A percentile compares a stretch with the other conserved stretches of the same genome.
Conservation (phyloP, 2,329 filamentous ascomycete genomes). For the Aspergillus versicolor region DNA sequence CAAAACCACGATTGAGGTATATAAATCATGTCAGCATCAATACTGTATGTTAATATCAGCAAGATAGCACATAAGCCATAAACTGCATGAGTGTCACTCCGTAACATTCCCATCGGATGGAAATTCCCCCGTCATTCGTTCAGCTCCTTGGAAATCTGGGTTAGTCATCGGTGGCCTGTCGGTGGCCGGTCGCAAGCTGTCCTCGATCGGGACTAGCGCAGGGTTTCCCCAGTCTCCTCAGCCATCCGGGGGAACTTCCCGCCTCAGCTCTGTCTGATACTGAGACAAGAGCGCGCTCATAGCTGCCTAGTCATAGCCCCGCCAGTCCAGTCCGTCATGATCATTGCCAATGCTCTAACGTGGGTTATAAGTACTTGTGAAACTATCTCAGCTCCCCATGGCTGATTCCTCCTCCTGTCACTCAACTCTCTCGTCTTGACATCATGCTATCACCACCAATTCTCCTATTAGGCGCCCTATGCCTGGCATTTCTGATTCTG, state of each 20-base stretch:
- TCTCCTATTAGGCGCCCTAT: conserved; percentile 20
- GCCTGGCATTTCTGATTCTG: conserved; percentile 22
- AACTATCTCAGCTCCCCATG: background rate
- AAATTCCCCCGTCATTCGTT: background rate
- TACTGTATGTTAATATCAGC: background rate
- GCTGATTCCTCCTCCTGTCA: background rate
- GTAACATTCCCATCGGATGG: background rate
- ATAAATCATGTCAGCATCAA: background rate
- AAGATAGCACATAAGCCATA: background rate
- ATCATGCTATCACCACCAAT: conserved; percentile 25
- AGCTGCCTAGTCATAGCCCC: background rate
- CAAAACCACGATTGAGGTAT: background rate
- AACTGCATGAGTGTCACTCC: background rate
- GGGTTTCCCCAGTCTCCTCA: too few species aligned
- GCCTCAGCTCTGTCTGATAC: too few species aligned
- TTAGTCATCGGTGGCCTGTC: too few species aligned
- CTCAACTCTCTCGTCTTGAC: background rate
- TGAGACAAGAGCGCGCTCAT: background rate
- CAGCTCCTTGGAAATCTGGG: too few species aligned
- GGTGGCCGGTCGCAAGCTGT: background rate
- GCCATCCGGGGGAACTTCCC: too few species aligned
- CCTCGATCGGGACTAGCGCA: background rate
- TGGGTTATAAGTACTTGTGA: background rate
- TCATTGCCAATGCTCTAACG: too few species aligned
- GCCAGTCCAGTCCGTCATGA: too few species aligned